Evolutionary conservation across 2,329 filamentous ascomycete species (phyloP), one percentile per base, ranked within the genome.

Genomic region (Aspergillus fischeri): DNA sequence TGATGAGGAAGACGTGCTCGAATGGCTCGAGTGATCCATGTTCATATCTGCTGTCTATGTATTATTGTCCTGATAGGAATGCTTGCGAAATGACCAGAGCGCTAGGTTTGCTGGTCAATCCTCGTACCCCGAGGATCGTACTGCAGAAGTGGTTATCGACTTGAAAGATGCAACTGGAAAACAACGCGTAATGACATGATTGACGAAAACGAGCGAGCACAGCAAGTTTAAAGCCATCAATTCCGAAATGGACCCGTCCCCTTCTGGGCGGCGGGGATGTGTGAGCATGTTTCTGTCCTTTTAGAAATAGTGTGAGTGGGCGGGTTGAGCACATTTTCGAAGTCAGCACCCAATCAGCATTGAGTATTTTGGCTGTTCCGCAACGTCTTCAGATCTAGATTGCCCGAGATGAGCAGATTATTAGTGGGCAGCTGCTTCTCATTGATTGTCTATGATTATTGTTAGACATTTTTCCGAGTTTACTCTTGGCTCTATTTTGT

Each of bases 251-350:
- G 42, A 24, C 24, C 42, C 42, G n/a, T 21, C 29, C 27, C 58
- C 25, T 38, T 44, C n/a, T 24, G 49, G 28, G 54, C 24, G 49
- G 53, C 20, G 35, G 27, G 38, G 45, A 28, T 55, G 48, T 21
- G 6, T 45, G 42, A 51, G 49, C 35, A 55, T 27, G 49, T 57
- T 53, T 52, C n/a, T 52, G 11, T 32, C 20, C 44, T 27, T 17
- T 24, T 8, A 10, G 28, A 45, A 17, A 29, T 53, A 52, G 50
- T 57, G 54, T 52, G 54, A 3, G 21, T 29, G 49, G 41, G 54
- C 49, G 52, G 29, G 38, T 47, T 63, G 61, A 63, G 61, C 61
- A 63, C 53, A 58, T 63, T 63, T 61, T 51, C 24, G 20, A 9
- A 14, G 7, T 24, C 20, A 11, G n/a, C 27, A 28, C 38, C 56